These are phyloP conservation scores for Apophysomyces ossiformis DNA, from an alignment of 371 early-diverging fungal species.

Conservation along the genomic window DNA sequence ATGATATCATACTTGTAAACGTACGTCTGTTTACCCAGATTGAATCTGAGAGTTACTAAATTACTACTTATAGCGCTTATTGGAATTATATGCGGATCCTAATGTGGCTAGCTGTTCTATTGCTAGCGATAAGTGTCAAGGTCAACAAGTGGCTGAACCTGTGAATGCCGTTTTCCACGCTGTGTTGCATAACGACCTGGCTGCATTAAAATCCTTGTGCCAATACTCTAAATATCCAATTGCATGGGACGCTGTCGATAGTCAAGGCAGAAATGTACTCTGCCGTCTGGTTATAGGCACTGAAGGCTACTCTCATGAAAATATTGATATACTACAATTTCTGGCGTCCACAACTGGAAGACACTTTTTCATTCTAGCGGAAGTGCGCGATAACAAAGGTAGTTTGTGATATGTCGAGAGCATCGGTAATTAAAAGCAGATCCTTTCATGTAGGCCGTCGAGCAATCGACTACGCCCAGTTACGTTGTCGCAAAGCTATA, in stretches of 20 bases:
- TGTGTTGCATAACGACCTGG: constrained; percentile 35
- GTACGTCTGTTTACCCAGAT: constrained; percentile 19
- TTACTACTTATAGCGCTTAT: constrained; percentile 29
- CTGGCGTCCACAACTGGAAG: constrained; percentile 7
- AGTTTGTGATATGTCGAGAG: neutral
- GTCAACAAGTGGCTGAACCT: constrained; percentile 16
- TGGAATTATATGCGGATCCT: constrained; percentile 45
- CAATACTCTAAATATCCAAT: constrained; percentile 19
- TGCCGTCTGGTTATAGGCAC: constrained; percentile 34
- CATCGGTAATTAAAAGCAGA: neutral
- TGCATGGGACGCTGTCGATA: constrained; percentile 42
- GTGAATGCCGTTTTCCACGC: constrained; percentile 53
- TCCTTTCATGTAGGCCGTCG: constrained; percentile 21
- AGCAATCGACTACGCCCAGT: constrained; percentile 28
- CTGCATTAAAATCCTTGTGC: constrained; percentile 21
- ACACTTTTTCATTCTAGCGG: constrained; percentile 13
- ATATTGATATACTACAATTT: constrained; percentile 36
- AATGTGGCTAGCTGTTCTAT: constrained; percentile 40
- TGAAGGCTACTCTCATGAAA: constrained; percentile 40
- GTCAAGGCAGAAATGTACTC: constrained; percentile 38
- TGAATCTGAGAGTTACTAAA: neutral
- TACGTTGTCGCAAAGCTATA: constrained; percentile 19
- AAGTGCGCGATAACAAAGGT: constrained; percentile 30
- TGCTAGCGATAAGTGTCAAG: neutral
- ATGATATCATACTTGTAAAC: constrained; percentile 33